Percentiles rank a stretch among this genome's conserved stretches.
phyloP scores from a whole-genome alignment of 768 basidiomycete species.

The Cantharellus cinnabarinus region DNA sequence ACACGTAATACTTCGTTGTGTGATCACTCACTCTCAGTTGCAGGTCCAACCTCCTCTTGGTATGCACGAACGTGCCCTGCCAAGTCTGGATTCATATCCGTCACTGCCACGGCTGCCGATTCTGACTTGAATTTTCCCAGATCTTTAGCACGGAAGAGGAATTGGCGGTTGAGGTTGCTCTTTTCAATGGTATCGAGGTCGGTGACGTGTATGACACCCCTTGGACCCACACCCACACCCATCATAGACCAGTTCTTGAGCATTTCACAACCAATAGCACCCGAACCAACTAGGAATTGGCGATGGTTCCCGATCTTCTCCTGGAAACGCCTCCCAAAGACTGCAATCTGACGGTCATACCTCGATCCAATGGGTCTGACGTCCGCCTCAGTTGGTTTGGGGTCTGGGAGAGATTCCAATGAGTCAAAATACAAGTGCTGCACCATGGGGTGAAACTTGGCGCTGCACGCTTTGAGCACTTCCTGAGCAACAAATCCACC shows the following conservation, averaged over 20 bases:
- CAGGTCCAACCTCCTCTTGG: conserved; percentile 84
- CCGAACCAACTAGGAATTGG: conserved; percentile 96
- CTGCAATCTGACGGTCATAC: conserved; percentile 88
- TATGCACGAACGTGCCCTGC: conserved; percentile 67
- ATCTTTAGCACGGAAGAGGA: conserved; percentile 92
- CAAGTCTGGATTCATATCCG: conserved; percentile 90
- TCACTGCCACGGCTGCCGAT: conserved; percentile 74
- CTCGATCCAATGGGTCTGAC: conserved; percentile 63
- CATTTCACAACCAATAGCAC: conserved; percentile 99
- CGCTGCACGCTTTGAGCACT: conserved; percentile 87
- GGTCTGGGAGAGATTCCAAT: conserved; percentile 71
- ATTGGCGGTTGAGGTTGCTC: conserved; percentile 94
- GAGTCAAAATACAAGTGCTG: conserved; percentile 97
- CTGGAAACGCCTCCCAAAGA: conserved; percentile 88
- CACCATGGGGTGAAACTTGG: conserved; percentile 93
- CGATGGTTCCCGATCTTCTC: conserved; percentile 72
- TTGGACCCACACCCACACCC: conserved; percentile 64
- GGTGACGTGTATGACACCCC: conserved; percentile 77
- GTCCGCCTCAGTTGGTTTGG: conserved; percentile 60
- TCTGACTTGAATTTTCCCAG: conserved; percentile 94
- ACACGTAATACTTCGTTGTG: neutral
- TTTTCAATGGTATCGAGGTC: conserved; percentile 99
- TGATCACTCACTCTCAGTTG: conserved; percentile 62
- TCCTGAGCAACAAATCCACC: conserved; percentile 98
- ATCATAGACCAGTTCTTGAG: conserved; percentile 99